phyloP scores from a whole-genome alignment of 1,284 basidiomycete genomes.

The Agroathelia rolfsii region DNA sequence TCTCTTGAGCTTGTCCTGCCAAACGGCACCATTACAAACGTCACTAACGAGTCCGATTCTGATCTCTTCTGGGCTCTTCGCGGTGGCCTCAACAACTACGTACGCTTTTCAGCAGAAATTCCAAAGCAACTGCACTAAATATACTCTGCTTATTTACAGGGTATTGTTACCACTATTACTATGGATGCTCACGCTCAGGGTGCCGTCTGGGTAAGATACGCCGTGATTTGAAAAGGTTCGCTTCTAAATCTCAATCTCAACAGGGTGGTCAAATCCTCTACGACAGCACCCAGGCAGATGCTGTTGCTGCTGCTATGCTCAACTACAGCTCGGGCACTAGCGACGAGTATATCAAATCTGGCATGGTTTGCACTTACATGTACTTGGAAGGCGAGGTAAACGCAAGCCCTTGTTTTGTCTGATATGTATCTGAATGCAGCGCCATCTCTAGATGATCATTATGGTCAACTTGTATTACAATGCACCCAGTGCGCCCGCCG shows the following conservation, averaged over 20 bases:
- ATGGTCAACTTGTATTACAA: constrained; percentile 37
- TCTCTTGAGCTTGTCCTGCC: constrained; percentile 40
- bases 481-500: constrained; percentile 33
- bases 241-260: background rate
- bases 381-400: constrained; percentile 32
- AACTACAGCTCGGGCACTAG: constrained; percentile 39
- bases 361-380: constrained; percentile 44
- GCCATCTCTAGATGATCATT: too few species aligned
- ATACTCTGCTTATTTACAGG: constrained; percentile 24
- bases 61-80: constrained; percentile 31
- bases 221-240: background rate
- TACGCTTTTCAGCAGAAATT: constrained; percentile 18
- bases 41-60: constrained; percentile 27
- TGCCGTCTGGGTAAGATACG: constrained; percentile 43
- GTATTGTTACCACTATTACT: constrained; percentile 51
- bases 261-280: constrained; percentile 48
- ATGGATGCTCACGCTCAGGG: constrained; percentile 42
- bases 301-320: constrained; percentile 33
- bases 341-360: constrained; percentile 49
- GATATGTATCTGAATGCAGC: too few species aligned
- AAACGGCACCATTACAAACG: constrained; percentile 28
- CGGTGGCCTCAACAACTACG: constrained; percentile 56
- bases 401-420: background rate
- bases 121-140: background rate
- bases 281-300: constrained; percentile 24